Evolutionary conservation across 2,329 filamentous ascomycete genomes (phyloP).

Genomic region (Beauveria bassiana): DNA sequence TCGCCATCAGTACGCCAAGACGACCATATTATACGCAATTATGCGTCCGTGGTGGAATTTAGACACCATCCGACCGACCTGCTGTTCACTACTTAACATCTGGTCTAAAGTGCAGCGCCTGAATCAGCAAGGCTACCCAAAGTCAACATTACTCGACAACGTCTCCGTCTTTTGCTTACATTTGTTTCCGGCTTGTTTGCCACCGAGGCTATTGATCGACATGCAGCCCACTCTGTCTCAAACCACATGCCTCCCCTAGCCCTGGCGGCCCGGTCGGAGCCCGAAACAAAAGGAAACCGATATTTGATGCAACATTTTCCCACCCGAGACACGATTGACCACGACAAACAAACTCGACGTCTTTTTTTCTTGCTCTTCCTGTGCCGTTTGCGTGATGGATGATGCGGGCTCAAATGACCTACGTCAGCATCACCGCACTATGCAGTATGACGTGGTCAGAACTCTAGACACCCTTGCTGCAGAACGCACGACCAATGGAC

Average conservation of each 20-base stretch:
- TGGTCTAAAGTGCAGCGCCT: not conserved
- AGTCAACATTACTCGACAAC: not conserved
- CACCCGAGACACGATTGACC: not conserved
- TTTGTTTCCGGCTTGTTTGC: not conserved
- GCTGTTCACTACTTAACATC: not conserved
- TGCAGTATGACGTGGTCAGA: slow-evolving; percentile 6
- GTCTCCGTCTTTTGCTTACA: not conserved
- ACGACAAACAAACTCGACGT: not conserved
- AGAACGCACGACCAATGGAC: not conserved
- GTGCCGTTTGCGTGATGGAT: not conserved
- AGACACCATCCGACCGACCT: not conserved
- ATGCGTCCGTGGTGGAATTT: not conserved
- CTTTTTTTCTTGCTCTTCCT: not conserved
- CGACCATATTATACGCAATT: not conserved
- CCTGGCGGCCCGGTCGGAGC: not conserved
- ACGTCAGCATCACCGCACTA: not conserved
- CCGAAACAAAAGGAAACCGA: not conserved
- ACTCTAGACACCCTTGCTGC: not conserved
- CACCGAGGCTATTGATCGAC: not conserved
- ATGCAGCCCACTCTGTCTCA: not conserved
- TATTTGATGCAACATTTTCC: not conserved
- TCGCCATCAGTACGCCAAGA: not conserved
- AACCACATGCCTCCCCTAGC: not conserved
- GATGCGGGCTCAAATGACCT: not conserved
- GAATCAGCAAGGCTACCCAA: not conserved